Evolutionary conservation across 257 asterid species (phyloP), one percentile per base, ranked within the genome.

Genomic region (Solanum dulcamara): DNA sequence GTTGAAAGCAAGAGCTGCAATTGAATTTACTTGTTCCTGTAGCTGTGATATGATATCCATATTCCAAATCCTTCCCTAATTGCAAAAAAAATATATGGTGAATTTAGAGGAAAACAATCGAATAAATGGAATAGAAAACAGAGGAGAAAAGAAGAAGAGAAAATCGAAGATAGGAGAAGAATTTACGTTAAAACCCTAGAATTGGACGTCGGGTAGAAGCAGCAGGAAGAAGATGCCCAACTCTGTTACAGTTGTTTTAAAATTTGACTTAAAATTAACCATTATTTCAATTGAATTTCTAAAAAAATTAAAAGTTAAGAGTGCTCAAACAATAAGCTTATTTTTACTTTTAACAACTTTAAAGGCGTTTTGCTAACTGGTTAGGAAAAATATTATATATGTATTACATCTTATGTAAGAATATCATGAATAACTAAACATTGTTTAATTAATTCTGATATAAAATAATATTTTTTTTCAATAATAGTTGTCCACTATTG

Each of bases 1-100:
- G 81, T 95, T 96, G 91, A 94, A 95, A 24, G 98, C 94, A 59
- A 94, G 86, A 53, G 94, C 91, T 40, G 97, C 97, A 46, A 94
- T 82, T 22, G 94, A 87, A 75, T 96, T 94, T 66, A 90, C 92
- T 86, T 93, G 98, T 85, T 96, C 99, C 89, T 94, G 99, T 84
- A 96, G 84, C 81, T 94, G 98, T 12, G 98, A 92, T 83, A 93
- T 94, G 85, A 96, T 94, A 87, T 96, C 99, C 98, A 96, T 93
- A 89, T 77, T 44, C 59, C 14, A 15, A 48, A 72, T 74, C 24
- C 59, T 48, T 48, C 83, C 64, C 64, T 28, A 28, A 30, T 46
- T 77, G 40, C 35, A 13, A 6, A 7, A 28, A 46, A 28, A 46
- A 72, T 14, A 46, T 12, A 72, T 17, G 10, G 26, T 77, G 83